Evolutionary conservation across 164 flowering plant species (phyloP).

Genomic region (Macadamia integrifolia): DNA sequence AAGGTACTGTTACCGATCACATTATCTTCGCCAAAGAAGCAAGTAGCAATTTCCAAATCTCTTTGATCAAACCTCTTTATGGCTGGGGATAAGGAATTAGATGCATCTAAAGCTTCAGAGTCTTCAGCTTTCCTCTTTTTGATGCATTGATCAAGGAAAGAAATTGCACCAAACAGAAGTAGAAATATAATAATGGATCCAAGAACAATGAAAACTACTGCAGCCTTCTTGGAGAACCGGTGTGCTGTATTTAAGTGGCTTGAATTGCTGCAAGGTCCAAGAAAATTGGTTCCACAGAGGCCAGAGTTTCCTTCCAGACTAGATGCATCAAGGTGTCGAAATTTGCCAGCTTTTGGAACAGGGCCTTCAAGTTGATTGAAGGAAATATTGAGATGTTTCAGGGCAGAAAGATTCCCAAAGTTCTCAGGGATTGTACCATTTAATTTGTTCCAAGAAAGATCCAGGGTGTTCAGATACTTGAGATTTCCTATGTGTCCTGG

Average conservation of each 20-base stretch:
- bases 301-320: slow-evolving; percentile 60
- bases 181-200: slow-evolving; percentile 12
- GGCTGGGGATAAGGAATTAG: slow-evolving; percentile 17
- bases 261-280: slow-evolving; percentile 10
- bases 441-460: slow-evolving; percentile 25
- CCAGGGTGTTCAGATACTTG: too few species aligned
- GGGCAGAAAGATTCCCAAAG: slow-evolving; percentile 20
- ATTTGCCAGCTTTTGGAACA: slow-evolving; percentile 47
- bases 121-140: slow-evolving; percentile 24
- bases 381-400: slow-evolving; percentile 56
- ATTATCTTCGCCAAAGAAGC: slow-evolving; percentile 27
- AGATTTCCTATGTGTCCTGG: slow-evolving; percentile 26
- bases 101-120: slow-evolving; percentile 27
- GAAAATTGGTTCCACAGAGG: slow-evolving; percentile 47
- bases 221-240: slow-evolving; percentile 4
- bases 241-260: slow-evolving; percentile 45
- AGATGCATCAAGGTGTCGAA: slow-evolving; percentile 32
- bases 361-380: slow-evolving; percentile 68
- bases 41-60: slow-evolving; percentile 37
- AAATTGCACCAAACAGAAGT: background rate
- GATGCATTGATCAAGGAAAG: background rate
- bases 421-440: too few species aligned
- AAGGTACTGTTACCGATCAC: slow-evolving; percentile 37
- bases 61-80: slow-evolving; percentile 23
- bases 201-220: background rate